Evolutionary conservation across 75 land plant species (phyloP), one percentile per base, ranked within the genome.

Genomic region (Sequoia sempervirens): DNA sequence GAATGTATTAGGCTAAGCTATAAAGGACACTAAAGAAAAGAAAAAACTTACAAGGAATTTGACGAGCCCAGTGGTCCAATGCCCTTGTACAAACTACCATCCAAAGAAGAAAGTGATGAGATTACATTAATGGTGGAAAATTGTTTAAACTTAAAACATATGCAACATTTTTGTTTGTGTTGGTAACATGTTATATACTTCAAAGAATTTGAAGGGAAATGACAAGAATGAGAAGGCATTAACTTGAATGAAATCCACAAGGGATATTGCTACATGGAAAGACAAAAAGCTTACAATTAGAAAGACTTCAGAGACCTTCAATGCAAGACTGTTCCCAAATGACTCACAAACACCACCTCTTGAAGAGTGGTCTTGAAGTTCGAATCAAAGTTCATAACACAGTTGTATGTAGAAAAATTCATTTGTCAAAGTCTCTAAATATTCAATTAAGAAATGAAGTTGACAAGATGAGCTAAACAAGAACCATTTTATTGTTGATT

Each of bases 31-130:
- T 26, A 6, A 58, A 75, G 73, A 54, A 64, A 66, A 66, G 0
- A 28, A 68, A 11, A 72, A 40, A 82, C 83, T 64, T 73, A 82
- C 82, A 89, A 30, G 90, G 90, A 53, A 89, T 82, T 83, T 89
- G 90, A 34, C 90, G 79, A 4, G 66, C 90, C 90, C 90, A 89
- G 64, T 8, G 90, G 87, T 41, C 75, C 90, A 28, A 89, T 37
- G 38, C 90, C 90, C 82, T 85, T 87, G 86, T 88, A 89, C 45
- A 89, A 56, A 10, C 90, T 76, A 53, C 58, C 46, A 18, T 83
- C 20, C 70, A 78, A 14, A 32, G 18, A 3, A 32, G 53, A 50
- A 13, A 80, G 28, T 18, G 12, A 2, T 80, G 9, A 30, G 80
- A 41, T 76, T 76, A 76, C 30, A 50, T 2, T 50, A 10, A 50